phyloP scores from a whole-genome alignment of 768 basidiomycete species.

The Leccinum rimulosum region DNA sequence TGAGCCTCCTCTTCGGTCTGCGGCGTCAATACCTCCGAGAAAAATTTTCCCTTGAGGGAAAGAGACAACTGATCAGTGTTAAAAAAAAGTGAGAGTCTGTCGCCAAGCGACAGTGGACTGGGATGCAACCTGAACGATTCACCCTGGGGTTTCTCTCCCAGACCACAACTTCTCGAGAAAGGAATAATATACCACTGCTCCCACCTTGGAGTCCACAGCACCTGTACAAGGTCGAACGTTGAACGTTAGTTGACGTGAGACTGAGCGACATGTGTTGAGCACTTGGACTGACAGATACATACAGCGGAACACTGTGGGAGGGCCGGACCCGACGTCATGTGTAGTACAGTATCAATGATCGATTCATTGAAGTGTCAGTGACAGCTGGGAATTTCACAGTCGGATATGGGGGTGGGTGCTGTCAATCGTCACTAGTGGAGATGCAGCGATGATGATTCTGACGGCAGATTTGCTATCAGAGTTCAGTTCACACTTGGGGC shows the following conservation, averaged over 20 bases:
- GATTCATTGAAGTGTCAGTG: not conserved
- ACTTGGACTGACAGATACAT: not conserved
- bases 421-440: not conserved
- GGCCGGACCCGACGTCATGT: not conserved
- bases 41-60: not conserved
- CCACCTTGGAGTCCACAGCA: not conserved
- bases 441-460: not conserved
- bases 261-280: not conserved
- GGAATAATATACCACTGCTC: not conserved
- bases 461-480: not conserved
- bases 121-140: not conserved
- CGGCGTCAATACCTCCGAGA: not conserved
- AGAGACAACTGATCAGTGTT: not conserved
- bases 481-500: not conserved
- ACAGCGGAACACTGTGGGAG: not conserved
- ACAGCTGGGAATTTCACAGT: slow-evolving; percentile 6
- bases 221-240: not conserved
- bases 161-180: not conserved
- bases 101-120: not conserved
- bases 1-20: not conserved
- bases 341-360: not conserved
- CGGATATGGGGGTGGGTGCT: slow-evolving; percentile 6
- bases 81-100: not conserved
- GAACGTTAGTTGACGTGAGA: not conserved
- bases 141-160: slow-evolving; percentile 1